Evolutionary conservation across 139 green algal species (phyloP).

Genomic region (Eudorina sp.): DNA sequence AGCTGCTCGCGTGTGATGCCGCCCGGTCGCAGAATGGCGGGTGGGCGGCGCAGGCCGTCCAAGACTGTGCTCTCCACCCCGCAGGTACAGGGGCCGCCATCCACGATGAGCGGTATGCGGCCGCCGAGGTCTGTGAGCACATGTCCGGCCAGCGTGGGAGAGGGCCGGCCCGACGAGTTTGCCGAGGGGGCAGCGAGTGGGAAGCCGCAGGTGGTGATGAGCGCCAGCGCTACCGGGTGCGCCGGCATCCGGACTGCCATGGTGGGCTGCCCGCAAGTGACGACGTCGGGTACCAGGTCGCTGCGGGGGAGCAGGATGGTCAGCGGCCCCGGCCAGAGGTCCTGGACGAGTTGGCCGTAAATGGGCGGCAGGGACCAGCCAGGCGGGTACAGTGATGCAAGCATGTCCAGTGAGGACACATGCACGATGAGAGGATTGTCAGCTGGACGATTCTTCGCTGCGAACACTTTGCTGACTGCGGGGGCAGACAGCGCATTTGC

Average conservation of each 20-base stretch:
- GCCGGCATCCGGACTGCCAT: slow-evolving; percentile 75
- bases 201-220: slow-evolving; percentile 65
- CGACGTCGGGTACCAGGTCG: slow-evolving; percentile 54
- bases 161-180: slow-evolving; percentile 71
- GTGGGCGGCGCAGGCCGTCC: slow-evolving; percentile 60
- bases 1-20: slow-evolving; percentile 68
- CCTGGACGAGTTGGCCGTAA: slow-evolving; percentile 49
- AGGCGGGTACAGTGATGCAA: slow-evolving; percentile 61
- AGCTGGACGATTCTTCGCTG: slow-evolving; percentile 66
- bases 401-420: slow-evolving; percentile 67
- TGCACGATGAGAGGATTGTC: slow-evolving; percentile 82
- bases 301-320: slow-evolving; percentile 69
- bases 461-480: slow-evolving; percentile 63
- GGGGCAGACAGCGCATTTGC: slow-evolving; percentile 56
- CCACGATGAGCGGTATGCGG: slow-evolving; percentile 60
- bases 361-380: slow-evolving; percentile 51
- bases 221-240: slow-evolving; percentile 67
- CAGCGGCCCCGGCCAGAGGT: slow-evolving; percentile 73
- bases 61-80: slow-evolving; percentile 73
- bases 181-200: slow-evolving; percentile 72
- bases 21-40: slow-evolving; percentile 68
- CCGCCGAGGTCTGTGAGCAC: slow-evolving; percentile 65
- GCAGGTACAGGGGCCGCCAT: slow-evolving; percentile 62
- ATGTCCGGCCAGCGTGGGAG: slow-evolving; percentile 65
- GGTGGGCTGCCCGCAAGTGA: slow-evolving; percentile 64